Conservation (phyloP, 768 basidiomycete species). For the Hericium erinaceus region DNA sequence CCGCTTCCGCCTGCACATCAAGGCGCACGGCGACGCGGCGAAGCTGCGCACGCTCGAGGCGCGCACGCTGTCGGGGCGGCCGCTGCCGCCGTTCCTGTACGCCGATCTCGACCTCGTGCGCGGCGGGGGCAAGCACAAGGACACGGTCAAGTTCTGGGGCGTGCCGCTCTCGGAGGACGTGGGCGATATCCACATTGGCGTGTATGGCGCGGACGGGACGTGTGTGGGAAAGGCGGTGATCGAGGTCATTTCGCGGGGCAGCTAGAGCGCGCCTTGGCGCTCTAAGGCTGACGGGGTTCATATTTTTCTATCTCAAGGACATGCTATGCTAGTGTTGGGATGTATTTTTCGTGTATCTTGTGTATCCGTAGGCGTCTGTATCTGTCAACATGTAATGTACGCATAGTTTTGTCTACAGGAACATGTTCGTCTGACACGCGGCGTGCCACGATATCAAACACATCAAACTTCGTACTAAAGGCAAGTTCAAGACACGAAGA, state of each 20-base stretch:
- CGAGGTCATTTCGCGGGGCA: conserved; percentile 12
- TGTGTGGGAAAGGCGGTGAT: conserved; percentile 13
- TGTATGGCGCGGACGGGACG: conserved; percentile 5
- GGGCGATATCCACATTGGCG: conserved; percentile 12
- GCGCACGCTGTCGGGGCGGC: conserved; percentile 5
- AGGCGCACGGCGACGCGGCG: neutral
- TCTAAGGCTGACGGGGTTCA: conserved; percentile 1
- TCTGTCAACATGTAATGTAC: neutral
- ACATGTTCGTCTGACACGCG: too few relatives aligned
- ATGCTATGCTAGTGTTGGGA: conserved; percentile 2
- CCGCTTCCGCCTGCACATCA: conserved; percentile 13
- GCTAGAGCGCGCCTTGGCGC: neutral
- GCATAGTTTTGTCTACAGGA: neutral
- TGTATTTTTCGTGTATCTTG: neutral
- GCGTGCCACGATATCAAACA: too few relatives aligned
- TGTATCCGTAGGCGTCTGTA: conserved; percentile 2
- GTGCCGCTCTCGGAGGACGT: conserved; percentile 13
- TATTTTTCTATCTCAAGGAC: neutral
- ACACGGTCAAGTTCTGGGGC: conserved; percentile 15
- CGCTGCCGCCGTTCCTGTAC: conserved; percentile 11
- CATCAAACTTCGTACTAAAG: too few relatives aligned
- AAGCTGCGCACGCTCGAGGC: conserved; percentile 4
- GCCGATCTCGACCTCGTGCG: conserved; percentile 10
- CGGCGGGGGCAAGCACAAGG: conserved; percentile 7
- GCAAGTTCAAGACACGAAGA: too few relatives aligned